phyloP scores from a whole-genome alignment of 768 basidiomycete genomes.

The Pleurotus salmoneostramineus region DNA sequence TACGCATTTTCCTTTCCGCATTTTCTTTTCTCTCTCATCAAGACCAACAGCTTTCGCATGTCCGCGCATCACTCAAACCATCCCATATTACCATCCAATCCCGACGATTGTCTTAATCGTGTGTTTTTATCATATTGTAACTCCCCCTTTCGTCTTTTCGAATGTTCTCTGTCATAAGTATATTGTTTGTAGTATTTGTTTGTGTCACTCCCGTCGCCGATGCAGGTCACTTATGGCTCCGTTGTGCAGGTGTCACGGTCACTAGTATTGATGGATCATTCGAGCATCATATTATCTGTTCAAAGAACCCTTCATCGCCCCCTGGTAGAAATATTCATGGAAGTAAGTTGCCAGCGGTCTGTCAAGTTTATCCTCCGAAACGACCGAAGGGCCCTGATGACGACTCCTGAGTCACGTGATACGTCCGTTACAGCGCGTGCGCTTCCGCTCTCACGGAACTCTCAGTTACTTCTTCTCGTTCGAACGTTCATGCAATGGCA shows the following conservation, averaged over 20 bases:
- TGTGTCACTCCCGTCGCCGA: not conserved
- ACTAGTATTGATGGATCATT: not conserved
- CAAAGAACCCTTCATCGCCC: not conserved
- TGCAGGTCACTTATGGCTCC: not conserved
- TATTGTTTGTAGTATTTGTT: not conserved
- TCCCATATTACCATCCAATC: not conserved
- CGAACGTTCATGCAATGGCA: constrained; percentile 23
- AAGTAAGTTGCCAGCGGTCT: not conserved
- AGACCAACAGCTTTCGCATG: no score
- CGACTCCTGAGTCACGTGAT: not conserved
- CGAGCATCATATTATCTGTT: constrained; percentile 1
- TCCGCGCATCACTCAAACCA: no score
- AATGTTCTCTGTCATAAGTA: not conserved
- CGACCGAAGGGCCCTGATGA: no score
- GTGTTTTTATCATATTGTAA: not conserved
- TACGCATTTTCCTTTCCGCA: not conserved
- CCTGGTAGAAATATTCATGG: not conserved
- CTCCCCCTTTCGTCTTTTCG: not conserved
- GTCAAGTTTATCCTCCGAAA: not conserved
- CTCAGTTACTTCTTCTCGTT: not conserved
- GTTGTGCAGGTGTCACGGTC: not conserved
- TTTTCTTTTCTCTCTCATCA: not conserved
- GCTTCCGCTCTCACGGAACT: not conserved
- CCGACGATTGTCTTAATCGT: not conserved
- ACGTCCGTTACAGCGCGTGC: not conserved